phyloP scores from a whole-genome alignment of 2,329 filamentous ascomycete genomes.

The Neofusicoccum ribis region DNA sequence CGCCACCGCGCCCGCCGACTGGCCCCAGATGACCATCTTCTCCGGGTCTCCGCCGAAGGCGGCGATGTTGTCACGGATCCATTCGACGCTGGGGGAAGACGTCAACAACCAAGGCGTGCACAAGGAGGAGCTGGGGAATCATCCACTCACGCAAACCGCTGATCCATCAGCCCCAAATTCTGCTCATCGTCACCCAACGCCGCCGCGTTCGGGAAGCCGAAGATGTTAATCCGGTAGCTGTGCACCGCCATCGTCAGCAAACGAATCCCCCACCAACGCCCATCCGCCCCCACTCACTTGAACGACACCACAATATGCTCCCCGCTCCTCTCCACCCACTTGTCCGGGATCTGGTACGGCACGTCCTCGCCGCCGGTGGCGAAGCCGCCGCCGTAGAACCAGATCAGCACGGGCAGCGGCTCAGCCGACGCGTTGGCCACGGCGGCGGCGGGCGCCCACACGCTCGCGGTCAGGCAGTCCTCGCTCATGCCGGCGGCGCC shows the following conservation, averaged over 20 bases:
- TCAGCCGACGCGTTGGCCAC: not conserved
- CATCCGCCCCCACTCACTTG: constrained; percentile 21
- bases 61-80: constrained; percentile 44
- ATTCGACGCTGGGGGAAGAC: constrained; percentile 29
- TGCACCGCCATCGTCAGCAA: constrained; percentile 26
- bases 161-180: constrained; percentile 41
- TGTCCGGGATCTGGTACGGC: constrained; percentile 14
- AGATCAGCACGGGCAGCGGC: constrained; percentile 32
- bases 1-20: constrained; percentile 24
- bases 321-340: constrained; percentile 27
- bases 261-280: not conserved
- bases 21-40: constrained; percentile 41
- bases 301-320: constrained; percentile 32
- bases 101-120: too few relatives aligned
- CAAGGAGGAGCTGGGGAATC: too few relatives aligned
- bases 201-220: constrained; percentile 31
- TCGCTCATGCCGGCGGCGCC: constrained; percentile 22
- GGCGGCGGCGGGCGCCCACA: constrained; percentile 32
- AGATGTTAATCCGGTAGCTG: constrained; percentile 39
- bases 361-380: constrained; percentile 9
- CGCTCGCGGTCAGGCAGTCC: constrained; percentile 36
- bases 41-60: constrained; percentile 49
- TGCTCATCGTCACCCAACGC: constrained; percentile 25
- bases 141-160: constrained; percentile 31
- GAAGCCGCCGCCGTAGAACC: constrained; percentile 21